These are phyloP conservation scores for Yamadazyma takamatsuzukensis DNA, from an alignment of 805 yeast genomes.

Conservation along the genomic window DNA sequence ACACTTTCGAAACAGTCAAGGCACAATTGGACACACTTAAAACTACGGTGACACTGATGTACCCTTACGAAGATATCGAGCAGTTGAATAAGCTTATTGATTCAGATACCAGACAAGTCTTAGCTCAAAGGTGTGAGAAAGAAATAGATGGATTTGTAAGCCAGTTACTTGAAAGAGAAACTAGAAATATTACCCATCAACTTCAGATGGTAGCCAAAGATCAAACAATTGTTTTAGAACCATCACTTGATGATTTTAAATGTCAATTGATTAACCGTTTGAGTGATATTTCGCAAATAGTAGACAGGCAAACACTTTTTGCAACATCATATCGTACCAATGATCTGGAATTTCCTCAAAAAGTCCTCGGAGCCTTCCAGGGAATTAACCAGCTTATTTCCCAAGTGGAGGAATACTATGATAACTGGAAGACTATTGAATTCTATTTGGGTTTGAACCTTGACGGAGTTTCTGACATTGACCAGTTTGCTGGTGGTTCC, in stretches of 20 bases:
- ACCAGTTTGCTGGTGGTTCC: conserved; percentile 17
- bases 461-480: conserved; percentile 36
- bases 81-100: conserved; percentile 20
- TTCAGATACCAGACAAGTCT: conserved; percentile 17
- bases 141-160: conserved; percentile 8
- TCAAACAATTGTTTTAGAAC: conserved; percentile 2
- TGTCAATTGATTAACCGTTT: conserved; percentile 3
- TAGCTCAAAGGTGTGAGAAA: conserved; percentile 17
- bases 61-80: conserved; percentile 13
- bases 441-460: conserved; percentile 53
- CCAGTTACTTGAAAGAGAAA: too few relatives aligned
- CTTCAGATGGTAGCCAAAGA: too few relatives aligned
- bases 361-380: conserved; percentile 1
- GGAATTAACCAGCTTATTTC: too few relatives aligned
- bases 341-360: not conserved
- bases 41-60: conserved; percentile 3
- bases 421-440: conserved; percentile 55
- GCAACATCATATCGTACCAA: too few relatives aligned
- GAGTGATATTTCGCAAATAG: conserved; percentile 1
- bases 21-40: conserved; percentile 12
- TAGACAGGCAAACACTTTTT: conserved; percentile 5
- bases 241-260: conserved; percentile 7
- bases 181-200: too few relatives aligned
- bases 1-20: conserved; percentile 9
- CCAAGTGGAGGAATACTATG: conserved; percentile 40